phyloP scores from a whole-genome alignment of 768 basidiomycete species.

The Amanita muscaria region DNA sequence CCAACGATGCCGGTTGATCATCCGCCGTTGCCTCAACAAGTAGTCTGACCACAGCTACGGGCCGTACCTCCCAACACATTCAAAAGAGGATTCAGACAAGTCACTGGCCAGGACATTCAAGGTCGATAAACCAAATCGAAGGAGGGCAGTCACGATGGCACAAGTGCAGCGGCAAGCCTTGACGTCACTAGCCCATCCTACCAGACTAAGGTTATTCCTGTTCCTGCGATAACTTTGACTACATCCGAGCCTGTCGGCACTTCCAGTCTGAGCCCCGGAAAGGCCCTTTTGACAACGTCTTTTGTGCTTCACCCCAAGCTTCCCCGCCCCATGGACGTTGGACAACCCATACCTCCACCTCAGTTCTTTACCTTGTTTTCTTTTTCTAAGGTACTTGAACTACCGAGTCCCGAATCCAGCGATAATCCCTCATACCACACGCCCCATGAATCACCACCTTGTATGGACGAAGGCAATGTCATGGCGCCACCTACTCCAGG shows the following conservation, averaged over 20 bases:
- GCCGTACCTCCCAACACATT: no score
- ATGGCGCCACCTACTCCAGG: constrained; percentile 22
- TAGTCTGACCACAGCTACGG: not conserved
- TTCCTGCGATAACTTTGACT: constrained; percentile 19
- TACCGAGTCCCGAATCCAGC: not conserved
- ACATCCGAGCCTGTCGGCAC: no score
- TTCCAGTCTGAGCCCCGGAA: constrained; percentile 30
- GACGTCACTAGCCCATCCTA: constrained; percentile 30
- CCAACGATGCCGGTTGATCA: constrained; percentile 29
- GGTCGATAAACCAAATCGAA: constrained; percentile 38
- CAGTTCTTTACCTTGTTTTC: constrained; percentile 1
- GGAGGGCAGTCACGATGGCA: constrained; percentile 24
- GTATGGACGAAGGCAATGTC: not conserved
- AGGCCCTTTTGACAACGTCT: constrained; percentile 48
- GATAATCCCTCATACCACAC: not conserved
- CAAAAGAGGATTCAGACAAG: constrained; percentile 20
- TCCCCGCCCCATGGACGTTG: constrained; percentile 21
- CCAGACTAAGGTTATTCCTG: constrained; percentile 33
- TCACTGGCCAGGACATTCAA: constrained; percentile 27
- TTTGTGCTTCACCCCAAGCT: constrained; percentile 67
- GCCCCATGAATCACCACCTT: not conserved
- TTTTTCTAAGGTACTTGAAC: not conserved
- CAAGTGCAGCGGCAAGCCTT: constrained; percentile 1
- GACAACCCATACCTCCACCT: constrained; percentile 7
- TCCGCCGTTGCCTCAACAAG: not conserved